phyloP scores from a whole-genome alignment of 805 yeast genomes.

The Teunomyces cretensis region DNA sequence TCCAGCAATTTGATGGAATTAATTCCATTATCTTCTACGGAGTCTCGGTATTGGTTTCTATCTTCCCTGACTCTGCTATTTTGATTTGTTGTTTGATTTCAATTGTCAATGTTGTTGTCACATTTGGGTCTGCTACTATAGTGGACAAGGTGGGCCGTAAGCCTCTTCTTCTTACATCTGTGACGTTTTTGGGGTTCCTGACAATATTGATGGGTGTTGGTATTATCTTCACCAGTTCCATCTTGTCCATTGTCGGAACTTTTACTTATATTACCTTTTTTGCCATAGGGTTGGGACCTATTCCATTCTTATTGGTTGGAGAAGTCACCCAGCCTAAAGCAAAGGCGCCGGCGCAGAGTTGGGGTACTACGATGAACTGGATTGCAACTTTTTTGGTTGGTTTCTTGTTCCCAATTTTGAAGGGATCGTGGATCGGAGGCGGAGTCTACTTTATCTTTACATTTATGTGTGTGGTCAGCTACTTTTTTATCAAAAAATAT shows the following conservation, averaged over 20 bases:
- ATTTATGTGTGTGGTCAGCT: conserved; percentile 50
- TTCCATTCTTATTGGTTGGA: conserved; percentile 84
- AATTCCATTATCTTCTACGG: conserved; percentile 94
- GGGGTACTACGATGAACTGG: conserved; percentile 93
- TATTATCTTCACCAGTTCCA: conserved; percentile 47
- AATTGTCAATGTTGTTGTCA: conserved; percentile 68
- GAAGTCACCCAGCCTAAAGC: conserved; percentile 85
- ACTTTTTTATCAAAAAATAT: conserved; percentile 41
- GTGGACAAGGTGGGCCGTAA: conserved; percentile 79
- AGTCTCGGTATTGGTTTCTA: conserved; percentile 70
- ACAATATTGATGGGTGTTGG: conserved; percentile 67
- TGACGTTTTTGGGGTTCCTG: conserved; percentile 64
- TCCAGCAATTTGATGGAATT: conserved; percentile 92
- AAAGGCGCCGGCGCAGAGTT: conserved; percentile 84
- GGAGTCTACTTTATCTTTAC: conserved; percentile 76
- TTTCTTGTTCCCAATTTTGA: conserved; percentile 72
- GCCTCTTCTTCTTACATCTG: conserved; percentile 66
- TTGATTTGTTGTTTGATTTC: conserved; percentile 76
- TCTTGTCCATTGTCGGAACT: conserved; percentile 60
- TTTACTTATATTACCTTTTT: conserved; percentile 77
- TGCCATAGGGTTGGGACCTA: conserved; percentile 93
- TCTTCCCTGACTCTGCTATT: conserved; percentile 72
- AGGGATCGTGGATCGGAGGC: conserved; percentile 63
- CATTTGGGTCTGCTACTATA: conserved; percentile 68
- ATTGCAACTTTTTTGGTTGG: conserved; percentile 82